phyloP scores from a whole-genome alignment of 1,284 basidiomycete species.

The Leccinum subspadiceum region DNA sequence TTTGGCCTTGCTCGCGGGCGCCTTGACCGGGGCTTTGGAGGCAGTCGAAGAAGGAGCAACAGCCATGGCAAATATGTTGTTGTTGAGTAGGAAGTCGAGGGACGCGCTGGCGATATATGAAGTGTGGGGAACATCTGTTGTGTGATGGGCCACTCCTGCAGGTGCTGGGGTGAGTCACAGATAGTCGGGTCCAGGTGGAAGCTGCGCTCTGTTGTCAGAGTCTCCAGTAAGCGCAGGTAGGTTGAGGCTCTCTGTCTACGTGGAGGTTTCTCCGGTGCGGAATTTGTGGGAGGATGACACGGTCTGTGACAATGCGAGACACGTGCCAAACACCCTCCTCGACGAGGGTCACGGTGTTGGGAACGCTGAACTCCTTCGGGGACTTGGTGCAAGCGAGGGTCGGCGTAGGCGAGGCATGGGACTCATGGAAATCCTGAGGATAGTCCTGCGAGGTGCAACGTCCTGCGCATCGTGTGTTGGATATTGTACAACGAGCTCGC shows the following conservation, averaged over 20 bases:
- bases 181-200: too few species aligned
- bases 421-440: constrained; percentile 18
- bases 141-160: too few species aligned
- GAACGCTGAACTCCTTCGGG: constrained; percentile 21
- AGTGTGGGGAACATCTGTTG: too few species aligned
- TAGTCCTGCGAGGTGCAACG: constrained; percentile 23
- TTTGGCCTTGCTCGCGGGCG: too few species aligned
- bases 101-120: too few species aligned
- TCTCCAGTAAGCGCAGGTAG: constrained; percentile 33
- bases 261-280: constrained; percentile 36
- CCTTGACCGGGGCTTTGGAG: too few species aligned
- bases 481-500: constrained; percentile 8
- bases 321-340: constrained; percentile 33
- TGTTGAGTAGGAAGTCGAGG: too few species aligned
- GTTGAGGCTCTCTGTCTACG: constrained; percentile 37
- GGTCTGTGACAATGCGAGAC: constrained; percentile 33
- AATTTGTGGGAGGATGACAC: constrained; percentile 25
- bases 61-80: too few species aligned
- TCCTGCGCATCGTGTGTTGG: constrained; percentile 22
- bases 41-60: too few species aligned
- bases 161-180: too few species aligned
- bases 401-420: constrained; percentile 3
- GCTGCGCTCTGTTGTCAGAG: constrained; percentile 29
- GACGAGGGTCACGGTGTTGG: constrained; percentile 17
- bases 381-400: constrained; percentile 26